Conservation (phyloP, 179 eudicot species). For the Carnegiea gigantea region DNA sequence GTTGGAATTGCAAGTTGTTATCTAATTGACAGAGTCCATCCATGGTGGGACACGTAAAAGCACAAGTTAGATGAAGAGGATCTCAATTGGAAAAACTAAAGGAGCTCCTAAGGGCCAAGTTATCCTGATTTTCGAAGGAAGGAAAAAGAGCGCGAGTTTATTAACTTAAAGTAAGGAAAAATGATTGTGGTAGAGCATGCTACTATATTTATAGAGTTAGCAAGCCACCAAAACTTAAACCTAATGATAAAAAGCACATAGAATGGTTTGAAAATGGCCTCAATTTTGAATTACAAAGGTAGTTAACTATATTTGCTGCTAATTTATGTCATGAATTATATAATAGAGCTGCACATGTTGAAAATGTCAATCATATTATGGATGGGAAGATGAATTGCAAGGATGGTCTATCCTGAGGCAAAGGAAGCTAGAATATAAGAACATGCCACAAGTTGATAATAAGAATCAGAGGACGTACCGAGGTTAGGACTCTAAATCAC, state of each 20-base stretch:
- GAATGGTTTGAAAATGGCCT: background rate
- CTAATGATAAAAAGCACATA: background rate
- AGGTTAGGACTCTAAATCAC: background rate
- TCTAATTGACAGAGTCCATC: background rate
- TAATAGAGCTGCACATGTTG: background rate
- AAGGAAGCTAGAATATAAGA: background rate
- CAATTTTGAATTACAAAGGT: background rate
- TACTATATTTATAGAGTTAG: background rate
- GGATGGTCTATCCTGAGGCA: background rate
- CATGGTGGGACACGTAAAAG: background rate
- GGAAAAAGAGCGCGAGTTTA: background rate
- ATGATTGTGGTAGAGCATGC: background rate
- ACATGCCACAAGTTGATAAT: background rate
- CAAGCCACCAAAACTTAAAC: background rate
- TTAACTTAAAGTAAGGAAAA: background rate
- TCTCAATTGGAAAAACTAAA: no score
- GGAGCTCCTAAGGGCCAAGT: background rate
- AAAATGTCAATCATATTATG: background rate
- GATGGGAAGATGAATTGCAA: background rate
- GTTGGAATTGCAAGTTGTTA: background rate
- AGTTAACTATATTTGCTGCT: background rate
- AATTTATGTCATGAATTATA: background rate
- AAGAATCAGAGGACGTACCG: background rate
- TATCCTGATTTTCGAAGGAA: background rate
- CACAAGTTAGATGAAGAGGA: background rate